A percentile compares a stretch with the other conserved stretches of the same genome.
Conservation (phyloP, 495 filamentous ascomycete genomes). For the Neurospora sp. region DNA sequence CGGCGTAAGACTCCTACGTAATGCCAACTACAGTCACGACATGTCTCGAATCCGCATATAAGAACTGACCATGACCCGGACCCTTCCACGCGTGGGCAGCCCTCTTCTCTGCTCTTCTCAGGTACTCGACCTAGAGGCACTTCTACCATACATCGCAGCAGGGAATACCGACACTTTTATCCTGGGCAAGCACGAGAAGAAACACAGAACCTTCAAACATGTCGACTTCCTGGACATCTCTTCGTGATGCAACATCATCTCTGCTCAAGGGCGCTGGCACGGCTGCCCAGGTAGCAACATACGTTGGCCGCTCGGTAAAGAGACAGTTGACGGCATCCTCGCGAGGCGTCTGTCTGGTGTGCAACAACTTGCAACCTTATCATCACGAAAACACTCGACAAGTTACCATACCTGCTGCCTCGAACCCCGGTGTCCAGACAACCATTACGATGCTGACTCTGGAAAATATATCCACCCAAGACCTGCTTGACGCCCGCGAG, state of each 20-base stretch:
- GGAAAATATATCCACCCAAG: neutral
- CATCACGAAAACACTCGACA: neutral
- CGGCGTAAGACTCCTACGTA: neutral
- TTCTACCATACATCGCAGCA: neutral
- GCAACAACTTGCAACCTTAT: neutral
- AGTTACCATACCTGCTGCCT: neutral
- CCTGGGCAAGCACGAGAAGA: neutral
- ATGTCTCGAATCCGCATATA: neutral
- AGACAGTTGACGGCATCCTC: constrained; percentile 26
- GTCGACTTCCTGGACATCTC: neutral
- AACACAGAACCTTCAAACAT: neutral
- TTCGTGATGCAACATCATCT: neutral
- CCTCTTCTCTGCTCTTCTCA: neutral
- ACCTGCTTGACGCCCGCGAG: neutral
- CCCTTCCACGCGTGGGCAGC: neutral
- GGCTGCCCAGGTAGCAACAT: neutral
- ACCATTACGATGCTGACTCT: neutral
- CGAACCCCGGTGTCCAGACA: neutral
- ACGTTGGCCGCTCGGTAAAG: constrained; percentile 26
- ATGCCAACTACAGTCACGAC: neutral
- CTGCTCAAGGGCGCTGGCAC: neutral
- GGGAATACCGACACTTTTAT: neutral
- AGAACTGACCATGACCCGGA: neutral
- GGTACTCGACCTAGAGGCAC: neutral
- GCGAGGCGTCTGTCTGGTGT: neutral